Conservation (phyloP, 768 basidiomycete species). For the Leccinum obscurum region DNA sequence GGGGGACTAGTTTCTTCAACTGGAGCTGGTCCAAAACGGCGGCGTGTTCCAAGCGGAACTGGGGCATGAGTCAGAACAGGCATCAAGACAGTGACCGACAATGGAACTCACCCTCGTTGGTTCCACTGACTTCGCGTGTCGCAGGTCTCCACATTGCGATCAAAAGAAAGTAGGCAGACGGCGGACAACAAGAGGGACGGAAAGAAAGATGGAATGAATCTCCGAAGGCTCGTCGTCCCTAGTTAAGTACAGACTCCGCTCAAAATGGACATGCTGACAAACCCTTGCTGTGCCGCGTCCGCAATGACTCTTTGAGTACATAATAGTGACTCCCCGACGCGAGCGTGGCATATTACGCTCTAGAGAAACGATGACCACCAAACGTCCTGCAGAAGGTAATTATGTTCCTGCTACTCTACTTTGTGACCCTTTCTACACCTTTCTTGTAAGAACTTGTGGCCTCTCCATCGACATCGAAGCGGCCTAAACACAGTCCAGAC, state of each 20-base stretch:
- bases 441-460: conserved; percentile 21
- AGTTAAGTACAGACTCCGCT: conserved; percentile 35
- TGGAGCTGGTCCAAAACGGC: conserved; percentile 89
- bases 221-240: conserved; percentile 27
- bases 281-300: conserved; percentile 4
- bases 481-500: conserved; percentile 45
- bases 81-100: conserved; percentile 5
- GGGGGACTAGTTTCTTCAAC: conserved; percentile 80
- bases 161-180: conserved; percentile 34
- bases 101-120: conserved; percentile 79
- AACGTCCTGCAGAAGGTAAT: conserved; percentile 43
- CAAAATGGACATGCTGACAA: conserved; percentile 33
- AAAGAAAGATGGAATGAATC: conserved; percentile 34
- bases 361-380: conserved; percentile 34
- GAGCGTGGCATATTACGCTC: not conserved
- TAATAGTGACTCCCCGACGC: not conserved
- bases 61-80: conserved; percentile 17
- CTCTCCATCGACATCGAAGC: conserved; percentile 36
- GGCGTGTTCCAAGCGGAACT: conserved; percentile 84
- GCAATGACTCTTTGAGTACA: not conserved
- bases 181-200: conserved; percentile 14
- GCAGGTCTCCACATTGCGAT: conserved; percentile 83
- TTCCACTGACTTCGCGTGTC: conserved; percentile 87
- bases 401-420: not conserved
- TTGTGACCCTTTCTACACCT: not conserved